These are phyloP conservation scores for Solanum pennellii DNA, from an alignment of 257 asterid genomes.

Conservation along the genomic window DNA sequence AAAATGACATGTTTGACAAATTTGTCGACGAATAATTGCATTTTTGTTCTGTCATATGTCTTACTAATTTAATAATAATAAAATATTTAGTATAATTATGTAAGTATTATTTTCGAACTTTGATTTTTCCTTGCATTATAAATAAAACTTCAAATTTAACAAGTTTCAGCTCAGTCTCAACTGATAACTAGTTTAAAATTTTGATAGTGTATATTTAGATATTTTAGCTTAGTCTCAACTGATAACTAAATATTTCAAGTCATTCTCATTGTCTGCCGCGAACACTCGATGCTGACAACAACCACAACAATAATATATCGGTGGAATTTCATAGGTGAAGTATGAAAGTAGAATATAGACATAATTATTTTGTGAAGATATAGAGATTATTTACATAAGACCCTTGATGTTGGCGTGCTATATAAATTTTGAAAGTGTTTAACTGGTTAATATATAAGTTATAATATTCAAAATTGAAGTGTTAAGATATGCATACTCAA, in stretches of 20 bases:
- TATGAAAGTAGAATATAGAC: too few species aligned
- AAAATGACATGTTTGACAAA: background rate
- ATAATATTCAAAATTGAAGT: background rate
- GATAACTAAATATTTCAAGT: background rate
- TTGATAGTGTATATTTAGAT: too few species aligned
- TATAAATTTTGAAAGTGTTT: too few species aligned
- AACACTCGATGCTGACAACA: background rate
- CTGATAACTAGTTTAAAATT: too few species aligned
- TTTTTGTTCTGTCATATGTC: background rate
- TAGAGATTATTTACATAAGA: background rate
- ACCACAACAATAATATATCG: background rate
- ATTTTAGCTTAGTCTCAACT: background rate
- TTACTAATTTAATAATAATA: too few species aligned
- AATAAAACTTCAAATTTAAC: too few species aligned
- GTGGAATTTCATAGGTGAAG: too few species aligned
- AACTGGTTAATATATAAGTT: too few species aligned
- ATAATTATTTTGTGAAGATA: background rate
- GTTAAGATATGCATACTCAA: too few species aligned
- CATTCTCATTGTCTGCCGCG: background rate
- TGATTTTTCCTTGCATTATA: background rate
- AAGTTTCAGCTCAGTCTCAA: too few species aligned
- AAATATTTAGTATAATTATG: too few species aligned
- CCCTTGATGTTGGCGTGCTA: fast-evolving
- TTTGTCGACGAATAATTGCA: background rate
- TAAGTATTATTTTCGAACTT: background rate